Percentiles rank a stretch among this genome's conserved stretches.
phyloP scores from a whole-genome alignment of 306 rosid genomes.

The Canavalia gladiata region DNA sequence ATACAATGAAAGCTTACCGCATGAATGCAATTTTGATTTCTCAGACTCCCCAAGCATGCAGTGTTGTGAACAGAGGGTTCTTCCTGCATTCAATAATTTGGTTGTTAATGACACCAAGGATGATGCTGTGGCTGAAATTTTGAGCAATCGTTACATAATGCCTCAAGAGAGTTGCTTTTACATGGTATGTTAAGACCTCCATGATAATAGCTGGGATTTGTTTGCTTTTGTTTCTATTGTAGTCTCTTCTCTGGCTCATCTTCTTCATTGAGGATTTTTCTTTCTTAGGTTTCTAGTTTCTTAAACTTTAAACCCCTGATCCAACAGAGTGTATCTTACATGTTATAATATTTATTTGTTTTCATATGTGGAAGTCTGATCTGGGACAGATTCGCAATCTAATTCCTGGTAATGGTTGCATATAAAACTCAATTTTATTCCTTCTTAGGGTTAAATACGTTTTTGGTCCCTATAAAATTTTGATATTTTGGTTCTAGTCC shows the following conservation, averaged over 20 bases:
- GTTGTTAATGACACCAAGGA: conserved; percentile 72
- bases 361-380: conserved; percentile 87
- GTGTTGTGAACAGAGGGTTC: conserved; percentile 54
- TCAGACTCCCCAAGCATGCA: conserved; percentile 58
- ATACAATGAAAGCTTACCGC: conserved; percentile 1
- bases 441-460: not conserved
- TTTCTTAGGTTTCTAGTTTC: not conserved
- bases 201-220: not conserved
- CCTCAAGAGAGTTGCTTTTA: conserved; percentile 83
- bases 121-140: conserved; percentile 80
- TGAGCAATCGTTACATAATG: conserved; percentile 61
- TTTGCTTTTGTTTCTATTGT: conserved; percentile 36
- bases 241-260: not conserved
- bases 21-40: conserved; percentile 40
- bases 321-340: conserved; percentile 57
- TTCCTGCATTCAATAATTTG: conserved; percentile 72
- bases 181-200: conserved; percentile 69
- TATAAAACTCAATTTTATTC: conserved; percentile 43
- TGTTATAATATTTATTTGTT: conserved; percentile 52
- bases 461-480: no score
- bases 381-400: conserved; percentile 88
- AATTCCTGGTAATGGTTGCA: conserved; percentile 84
- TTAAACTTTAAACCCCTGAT: conserved; percentile 26
- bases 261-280: conserved; percentile 1
- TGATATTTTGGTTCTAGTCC: no score